Base-by-base conservation (phyloP, 495 filamentous ascomycete genomes). In the Oidiodendron maius region DNA sequence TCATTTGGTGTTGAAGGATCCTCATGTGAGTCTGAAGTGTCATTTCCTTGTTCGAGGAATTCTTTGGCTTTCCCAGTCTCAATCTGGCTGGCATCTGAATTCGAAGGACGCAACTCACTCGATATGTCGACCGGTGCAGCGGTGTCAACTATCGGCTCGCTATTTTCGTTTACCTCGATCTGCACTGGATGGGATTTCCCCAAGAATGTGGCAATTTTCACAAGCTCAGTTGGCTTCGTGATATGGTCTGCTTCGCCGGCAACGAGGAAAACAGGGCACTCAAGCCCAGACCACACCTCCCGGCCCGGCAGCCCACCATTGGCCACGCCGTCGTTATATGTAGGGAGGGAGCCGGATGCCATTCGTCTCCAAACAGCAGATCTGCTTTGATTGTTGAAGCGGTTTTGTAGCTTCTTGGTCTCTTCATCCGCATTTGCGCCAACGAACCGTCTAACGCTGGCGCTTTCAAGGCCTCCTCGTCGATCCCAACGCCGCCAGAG, bases 301-400 rank as follows among this genome's bases (percentile, higher is more conserved):
- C 75, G 61, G 0, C 82, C 80, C 34, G 89, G 84, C 10, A 93
- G 60, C 2, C 86, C 87, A 5, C 80, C 81, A n/a, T 68, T 58
- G 3, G 77, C 59, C 12, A 67, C 56, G 17, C 68, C 74, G 16
- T 71, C 58, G 10, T 68, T 49, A 51, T 80, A 81, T 12, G 63
- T 69, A 12, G 84, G 80, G 16, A 89, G 62, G 37, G 70, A 65
- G 2, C 89, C 90, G 66, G 74, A 85, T 3, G 81, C 85, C 85
- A 95, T 91, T 30, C 90, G 76, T 50, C 84, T 77, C 79, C 86
- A 95, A 0, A 94, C 87, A 0, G 84, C 71, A 0, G 89, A 89
- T 53, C 70, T 75, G 51, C 85, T 91, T 59, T 95, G 88, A 44
- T 74, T 73, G 64, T 97, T 97, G 70, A 84, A 96, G 18, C 80